These are phyloP conservation scores for Scheffersomyces titani DNA, from an alignment of 1,139 yeast genomes.

Conservation along the genomic window DNA sequence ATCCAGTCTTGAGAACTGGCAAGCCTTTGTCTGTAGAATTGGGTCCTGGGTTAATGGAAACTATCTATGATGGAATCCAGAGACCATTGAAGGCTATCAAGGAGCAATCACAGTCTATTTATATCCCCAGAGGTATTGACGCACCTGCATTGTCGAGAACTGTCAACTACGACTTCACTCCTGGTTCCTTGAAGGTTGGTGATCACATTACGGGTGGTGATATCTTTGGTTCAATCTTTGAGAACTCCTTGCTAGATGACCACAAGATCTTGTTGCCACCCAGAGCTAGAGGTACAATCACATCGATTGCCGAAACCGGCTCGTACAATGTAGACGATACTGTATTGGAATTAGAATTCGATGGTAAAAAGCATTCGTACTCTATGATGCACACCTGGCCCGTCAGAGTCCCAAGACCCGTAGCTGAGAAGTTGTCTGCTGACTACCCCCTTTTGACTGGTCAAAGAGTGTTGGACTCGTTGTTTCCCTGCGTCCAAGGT, in stretches of 20 bases:
- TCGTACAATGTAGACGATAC: constrained; percentile 88
- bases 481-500: constrained; percentile 99
- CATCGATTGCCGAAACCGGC: constrained; percentile 86
- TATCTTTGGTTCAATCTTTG: constrained; percentile 89
- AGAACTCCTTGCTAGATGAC: constrained; percentile 86
- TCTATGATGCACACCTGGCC: constrained; percentile 99
- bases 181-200: constrained; percentile 79
- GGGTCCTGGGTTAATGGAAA: constrained; percentile 99
- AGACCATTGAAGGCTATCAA: constrained; percentile 94
- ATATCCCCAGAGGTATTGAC: constrained; percentile 98
- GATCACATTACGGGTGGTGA: constrained; percentile 99
- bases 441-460: constrained; percentile 96
- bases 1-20: constrained; percentile 96
- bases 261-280: constrained; percentile 96
- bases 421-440: constrained; percentile 88
- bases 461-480: constrained; percentile 96
- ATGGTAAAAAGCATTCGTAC: constrained; percentile 78
- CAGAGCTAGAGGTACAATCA: constrained; percentile 96
- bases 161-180: constrained; percentile 81
- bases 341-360: constrained; percentile 90
- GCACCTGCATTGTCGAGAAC: constrained; percentile 90
- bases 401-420: constrained; percentile 99
- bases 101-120: constrained; percentile 83
- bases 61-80: constrained; percentile 98
- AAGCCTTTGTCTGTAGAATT: constrained; percentile 96